These are phyloP conservation scores for Golubevia pallescens DNA, from an alignment of 1,284 basidiomycete genomes.

Conservation along the genomic window DNA sequence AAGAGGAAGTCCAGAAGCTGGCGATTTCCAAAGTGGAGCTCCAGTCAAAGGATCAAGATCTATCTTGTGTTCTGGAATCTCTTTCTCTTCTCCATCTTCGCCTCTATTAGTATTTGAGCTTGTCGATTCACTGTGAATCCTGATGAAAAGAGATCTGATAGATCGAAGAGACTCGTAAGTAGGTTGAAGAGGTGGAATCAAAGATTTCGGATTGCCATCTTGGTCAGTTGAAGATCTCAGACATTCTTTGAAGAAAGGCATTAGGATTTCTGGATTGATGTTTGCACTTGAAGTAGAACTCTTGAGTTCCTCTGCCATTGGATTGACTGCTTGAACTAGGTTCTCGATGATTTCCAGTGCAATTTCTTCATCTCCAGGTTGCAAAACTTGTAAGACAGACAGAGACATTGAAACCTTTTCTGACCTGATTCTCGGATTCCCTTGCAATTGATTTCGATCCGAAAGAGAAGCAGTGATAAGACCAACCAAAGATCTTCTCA, in stretches of 20 bases:
- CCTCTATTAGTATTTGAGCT: constrained; percentile 13
- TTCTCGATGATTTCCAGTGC: constrained; percentile 66
- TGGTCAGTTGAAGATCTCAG: constrained; percentile 66
- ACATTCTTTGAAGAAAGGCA: constrained; percentile 70
- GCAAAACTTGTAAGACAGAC: constrained; percentile 69
- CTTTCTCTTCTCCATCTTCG: constrained; percentile 8
- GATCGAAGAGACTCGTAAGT: constrained; percentile 48
- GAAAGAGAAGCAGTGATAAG: neutral
- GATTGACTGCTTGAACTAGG: constrained; percentile 27
- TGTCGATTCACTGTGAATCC: constrained; percentile 69
- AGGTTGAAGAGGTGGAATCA: constrained; percentile 38
- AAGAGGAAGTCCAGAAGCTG: constrained; percentile 72
- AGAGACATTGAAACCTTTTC: constrained; percentile 75
- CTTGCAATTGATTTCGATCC: neutral
- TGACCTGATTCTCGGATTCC: neutral
- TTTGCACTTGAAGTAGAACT: constrained; percentile 11
- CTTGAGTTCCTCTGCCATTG: neutral
- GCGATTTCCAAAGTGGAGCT: constrained; percentile 65
- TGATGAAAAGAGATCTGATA: constrained; percentile 66
- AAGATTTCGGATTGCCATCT: constrained; percentile 18
- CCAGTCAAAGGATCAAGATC: constrained; percentile 45
- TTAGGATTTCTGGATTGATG: constrained; percentile 66
- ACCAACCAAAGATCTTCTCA: neutral
- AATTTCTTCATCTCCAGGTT: constrained; percentile 74
- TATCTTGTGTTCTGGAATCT: constrained; percentile 3